These are phyloP conservation scores for Melanopsichium pennsylvanicum DNA, from an alignment of 1,284 basidiomycete genomes.

Conservation along the genomic window DNA sequence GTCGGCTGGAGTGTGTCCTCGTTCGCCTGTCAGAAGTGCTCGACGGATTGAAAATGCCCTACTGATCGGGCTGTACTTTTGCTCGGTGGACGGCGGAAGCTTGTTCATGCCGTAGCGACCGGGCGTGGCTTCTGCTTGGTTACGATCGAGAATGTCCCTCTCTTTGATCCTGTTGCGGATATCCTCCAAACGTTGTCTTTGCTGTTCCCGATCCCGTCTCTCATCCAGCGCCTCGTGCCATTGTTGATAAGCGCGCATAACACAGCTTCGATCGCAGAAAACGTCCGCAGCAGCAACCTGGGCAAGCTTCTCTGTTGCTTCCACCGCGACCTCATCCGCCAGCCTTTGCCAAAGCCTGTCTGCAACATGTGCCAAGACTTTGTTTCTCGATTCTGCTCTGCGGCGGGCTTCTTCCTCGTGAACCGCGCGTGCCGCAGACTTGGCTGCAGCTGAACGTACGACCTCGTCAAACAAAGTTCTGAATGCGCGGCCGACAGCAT, in stretches of 20 bases:
- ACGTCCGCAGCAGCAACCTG: conserved; percentile 18
- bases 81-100: background rate
- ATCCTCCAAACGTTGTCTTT: conserved; percentile 13
- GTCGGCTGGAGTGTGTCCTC: background rate
- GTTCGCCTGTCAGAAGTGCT: conserved; percentile 25
- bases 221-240: conserved; percentile 27
- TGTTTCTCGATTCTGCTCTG: conserved; percentile 15
- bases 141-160: conserved; percentile 22
- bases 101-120: background rate
- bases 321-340: conserved; percentile 9
- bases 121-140: conserved; percentile 6
- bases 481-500: conserved; percentile 25
- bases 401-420: conserved; percentile 18
- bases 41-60: conserved; percentile 24
- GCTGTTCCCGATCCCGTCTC: conserved; percentile 19
- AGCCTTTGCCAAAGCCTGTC: conserved; percentile 18
- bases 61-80: conserved; percentile 2
- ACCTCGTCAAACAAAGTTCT: conserved; percentile 13
- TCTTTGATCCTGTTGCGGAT: conserved; percentile 19
- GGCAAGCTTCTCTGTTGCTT: conserved; percentile 7
- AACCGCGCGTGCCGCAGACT: conserved; percentile 8
- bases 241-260: conserved; percentile 9
- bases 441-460: conserved; percentile 6
- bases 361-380: conserved; percentile 12
- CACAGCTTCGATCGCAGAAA: conserved; percentile 12